Evolutionary conservation across 805 yeast genomes (phyloP), one percentile per base, ranked within the genome.

Genomic region (Kodamaea restingae): DNA sequence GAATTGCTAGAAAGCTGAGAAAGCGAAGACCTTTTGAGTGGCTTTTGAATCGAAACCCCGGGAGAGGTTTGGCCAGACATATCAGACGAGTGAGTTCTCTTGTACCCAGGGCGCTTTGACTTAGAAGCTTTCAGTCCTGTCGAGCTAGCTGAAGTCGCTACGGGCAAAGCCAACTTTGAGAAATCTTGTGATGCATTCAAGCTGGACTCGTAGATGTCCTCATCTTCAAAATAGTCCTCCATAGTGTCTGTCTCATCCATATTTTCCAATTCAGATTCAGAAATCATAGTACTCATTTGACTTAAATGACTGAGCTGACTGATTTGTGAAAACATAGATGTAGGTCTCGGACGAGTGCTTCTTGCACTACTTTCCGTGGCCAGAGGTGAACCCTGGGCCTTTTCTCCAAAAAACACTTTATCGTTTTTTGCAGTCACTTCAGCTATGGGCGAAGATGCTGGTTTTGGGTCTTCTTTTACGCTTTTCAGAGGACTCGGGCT

Each of bases 271-370:
- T 68, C 74, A 3, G 67, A 61, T 39, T 65, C 74, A 3, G 72
- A 65, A 50, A 66, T 43, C 65, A 64, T 63, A 12, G 69, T 60
- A 7, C 70, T 67, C 43, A 66, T 48, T 41, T 69, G 73, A 50
- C 70, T 61, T 28, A 61, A 43, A 35, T 67, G 71, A 45, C 70
- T 62, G 20, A 60, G 44, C 47, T 65, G 71, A 49, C 66, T 59
- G 10, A 58, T 47, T 46, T 67, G 71, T 2, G 70, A 63, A 10
- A 67, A 51, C 55, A 68, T 58, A 1, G 71, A 65, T 12, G 66
- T 58, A 6, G 74, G 74, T 38, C 74, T 50, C 5, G 61, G 47
- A 39, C 58, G 49, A 15, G 33, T 27, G 14, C 35, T 36, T 15
- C 47, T 34, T 8, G 38, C 11, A 4, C 31, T 25, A 12, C 36